Evolutionary conservation across 352 stramenopile genomes (phyloP).

Genomic region (Globisporangium uncinulatum): DNA sequence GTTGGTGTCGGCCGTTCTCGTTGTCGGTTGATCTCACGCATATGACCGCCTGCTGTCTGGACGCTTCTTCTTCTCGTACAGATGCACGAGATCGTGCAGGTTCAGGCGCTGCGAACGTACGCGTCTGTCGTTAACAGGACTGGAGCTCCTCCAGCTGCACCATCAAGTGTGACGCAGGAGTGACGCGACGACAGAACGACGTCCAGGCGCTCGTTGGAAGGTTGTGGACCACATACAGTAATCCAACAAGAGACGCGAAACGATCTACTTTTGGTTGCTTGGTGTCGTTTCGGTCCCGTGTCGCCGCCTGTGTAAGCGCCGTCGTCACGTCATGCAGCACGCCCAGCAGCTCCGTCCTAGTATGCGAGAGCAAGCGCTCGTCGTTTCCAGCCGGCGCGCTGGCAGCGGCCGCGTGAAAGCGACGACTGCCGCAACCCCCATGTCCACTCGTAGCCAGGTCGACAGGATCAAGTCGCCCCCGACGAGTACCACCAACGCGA

Average conservation of each 20-base stretch:
- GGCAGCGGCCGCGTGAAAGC: neutral
- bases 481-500: neutral
- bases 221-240: no score
- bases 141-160: no score
- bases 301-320: no score
- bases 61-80: neutral
- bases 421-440: neutral
- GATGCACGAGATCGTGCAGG: slow-evolving; percentile 13
- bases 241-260: no score
- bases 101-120: slow-evolving; percentile 9
- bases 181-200: no score
- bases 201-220: no score
- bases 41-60: neutral
- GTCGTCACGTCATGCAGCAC: neutral
- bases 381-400: neutral
- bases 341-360: neutral
- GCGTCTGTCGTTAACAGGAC: neutral
- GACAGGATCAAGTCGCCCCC: slow-evolving; percentile 9
- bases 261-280: no score
- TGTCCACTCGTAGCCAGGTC: neutral
- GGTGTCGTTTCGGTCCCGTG: no score
- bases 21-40: neutral
- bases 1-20: no score
- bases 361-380: neutral
- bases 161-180: no score